Conservation (phyloP, 176 grass and related monocot genomes). For the Eleusine coracana region DNA sequence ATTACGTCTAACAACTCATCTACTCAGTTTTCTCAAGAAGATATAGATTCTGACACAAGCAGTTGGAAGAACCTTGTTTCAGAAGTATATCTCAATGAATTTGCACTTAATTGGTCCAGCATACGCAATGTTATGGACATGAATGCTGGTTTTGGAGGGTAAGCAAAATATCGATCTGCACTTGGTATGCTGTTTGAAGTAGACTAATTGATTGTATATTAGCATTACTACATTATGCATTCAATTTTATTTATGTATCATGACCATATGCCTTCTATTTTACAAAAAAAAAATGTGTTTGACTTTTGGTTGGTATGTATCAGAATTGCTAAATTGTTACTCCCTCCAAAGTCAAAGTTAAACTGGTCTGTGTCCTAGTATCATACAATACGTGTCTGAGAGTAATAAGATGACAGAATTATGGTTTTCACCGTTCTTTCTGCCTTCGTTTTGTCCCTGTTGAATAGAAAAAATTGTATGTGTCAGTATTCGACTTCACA, state of each 20-base stretch:
- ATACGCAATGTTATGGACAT: slow-evolving; percentile 91
- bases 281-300: background rate
- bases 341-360: background rate
- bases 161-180: slow-evolving; percentile 27
- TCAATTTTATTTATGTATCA: background rate
- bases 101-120: slow-evolving; percentile 78
- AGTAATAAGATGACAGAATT: background rate
- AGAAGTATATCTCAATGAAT: slow-evolving; percentile 66
- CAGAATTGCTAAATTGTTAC: slow-evolving; percentile 21
- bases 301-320: background rate
- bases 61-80: slow-evolving; percentile 68
- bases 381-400: background rate
- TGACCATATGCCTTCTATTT: slow-evolving; percentile 1
- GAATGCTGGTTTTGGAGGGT: slow-evolving; percentile 96
- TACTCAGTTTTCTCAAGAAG: slow-evolving; percentile 55
- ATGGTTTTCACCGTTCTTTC: background rate
- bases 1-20: slow-evolving; percentile 37
- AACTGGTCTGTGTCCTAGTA: background rate
- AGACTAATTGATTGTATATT: background rate
- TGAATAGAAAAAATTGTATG: slow-evolving; percentile 1
- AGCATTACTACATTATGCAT: background rate
- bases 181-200: slow-evolving; percentile 14
- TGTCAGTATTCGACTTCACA: slow-evolving; percentile 20
- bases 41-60: slow-evolving; percentile 52
- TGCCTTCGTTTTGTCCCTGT: slow-evolving; percentile 13